Conservation (phyloP, 2,329 filamentous ascomycete genomes). For the Cercospora zeina region DNA sequence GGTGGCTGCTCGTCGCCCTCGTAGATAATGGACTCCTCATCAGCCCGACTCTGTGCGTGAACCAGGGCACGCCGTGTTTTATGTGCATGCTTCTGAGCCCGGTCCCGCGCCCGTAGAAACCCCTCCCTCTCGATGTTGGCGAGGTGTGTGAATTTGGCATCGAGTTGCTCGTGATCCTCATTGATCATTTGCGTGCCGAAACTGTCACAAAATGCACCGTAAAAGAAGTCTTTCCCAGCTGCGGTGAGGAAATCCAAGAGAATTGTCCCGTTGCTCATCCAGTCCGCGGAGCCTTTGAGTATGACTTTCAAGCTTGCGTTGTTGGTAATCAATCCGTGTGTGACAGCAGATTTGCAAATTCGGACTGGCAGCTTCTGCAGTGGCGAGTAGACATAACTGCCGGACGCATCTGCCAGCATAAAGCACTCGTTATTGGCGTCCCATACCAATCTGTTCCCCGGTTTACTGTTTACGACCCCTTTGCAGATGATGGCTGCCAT, state of each 20-base stretch:
- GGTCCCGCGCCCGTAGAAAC: background rate
- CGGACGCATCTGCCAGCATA: background rate
- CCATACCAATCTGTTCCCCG: conserved; percentile 20
- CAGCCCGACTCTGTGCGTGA: background rate
- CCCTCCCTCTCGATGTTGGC: background rate
- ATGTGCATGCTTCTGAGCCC: background rate
- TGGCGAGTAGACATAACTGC: background rate
- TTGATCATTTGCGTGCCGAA: background rate
- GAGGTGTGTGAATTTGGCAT: conserved; percentile 2
- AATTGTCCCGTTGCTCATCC: conserved; percentile 20
- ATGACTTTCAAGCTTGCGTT: background rate
- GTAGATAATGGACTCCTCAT: conserved; percentile 23
- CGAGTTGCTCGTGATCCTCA: background rate
- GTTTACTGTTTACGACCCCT: background rate
- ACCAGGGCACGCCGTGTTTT: background rate
- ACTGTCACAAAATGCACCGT: background rate
- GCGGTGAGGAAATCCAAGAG: conserved; percentile 14
- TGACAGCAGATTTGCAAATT: conserved; percentile 2
- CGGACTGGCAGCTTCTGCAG: background rate
- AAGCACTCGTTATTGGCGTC: background rate
- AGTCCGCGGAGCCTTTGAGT: conserved; percentile 17
- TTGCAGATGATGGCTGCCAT: conserved; percentile 20
- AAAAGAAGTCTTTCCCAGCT: background rate
- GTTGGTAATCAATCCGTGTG: background rate
- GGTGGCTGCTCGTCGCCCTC: background rate